Evolutionary conservation across 106 monocot genomes (phyloP), one percentile per base, ranked within the genome.

Genomic region (Xerophyta viscosa): DNA sequence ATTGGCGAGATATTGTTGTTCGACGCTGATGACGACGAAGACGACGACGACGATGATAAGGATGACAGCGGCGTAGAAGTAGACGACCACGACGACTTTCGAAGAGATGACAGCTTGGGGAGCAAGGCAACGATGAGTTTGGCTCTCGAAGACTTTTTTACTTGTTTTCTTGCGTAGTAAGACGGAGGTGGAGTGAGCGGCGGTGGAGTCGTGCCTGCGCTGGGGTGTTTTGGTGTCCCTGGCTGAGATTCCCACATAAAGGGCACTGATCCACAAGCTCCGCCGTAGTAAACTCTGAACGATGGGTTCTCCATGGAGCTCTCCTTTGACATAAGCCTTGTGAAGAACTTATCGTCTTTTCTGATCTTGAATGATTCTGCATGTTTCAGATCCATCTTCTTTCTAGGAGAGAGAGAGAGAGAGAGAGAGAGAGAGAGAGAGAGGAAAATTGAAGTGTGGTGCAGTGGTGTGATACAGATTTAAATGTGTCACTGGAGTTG

Each of bases 111-210:
- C 2, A 39, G 36, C 29, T 56, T 64, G 12, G 63, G 69, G 36
- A 75, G 56, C 14, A 75, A 63, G 25, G 30, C 19, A 18, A 18
- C 30, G 28, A 75, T 63, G 28, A 63, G 42, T 37, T 50, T 69
- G 41, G 46, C n/a, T 20, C 57, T 62, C 27, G 50, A n/a, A 39
- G 60, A 6, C 24, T 45, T 42, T 22, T 27, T 46, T 56, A 30
- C 21, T 4, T 19, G 21, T 24, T 6, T 41, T 15, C 33, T 61
- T 24, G 24, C 60, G 63, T 52, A 41, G 60, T 74, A 74, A 21
- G 79, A 80, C 13, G 79, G 79, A 1, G 79, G 79, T 61, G 79
- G 79, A 12, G 79, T 80, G 42, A 74, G 66, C 0, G 79, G 79
- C 27, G 79, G 74, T 15, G 66, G 48, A 20, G 55, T 28, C 27